Evolutionary conservation across 768 basidiomycete genomes (phyloP).

Genomic region (Leccinum truebloodii): DNA sequence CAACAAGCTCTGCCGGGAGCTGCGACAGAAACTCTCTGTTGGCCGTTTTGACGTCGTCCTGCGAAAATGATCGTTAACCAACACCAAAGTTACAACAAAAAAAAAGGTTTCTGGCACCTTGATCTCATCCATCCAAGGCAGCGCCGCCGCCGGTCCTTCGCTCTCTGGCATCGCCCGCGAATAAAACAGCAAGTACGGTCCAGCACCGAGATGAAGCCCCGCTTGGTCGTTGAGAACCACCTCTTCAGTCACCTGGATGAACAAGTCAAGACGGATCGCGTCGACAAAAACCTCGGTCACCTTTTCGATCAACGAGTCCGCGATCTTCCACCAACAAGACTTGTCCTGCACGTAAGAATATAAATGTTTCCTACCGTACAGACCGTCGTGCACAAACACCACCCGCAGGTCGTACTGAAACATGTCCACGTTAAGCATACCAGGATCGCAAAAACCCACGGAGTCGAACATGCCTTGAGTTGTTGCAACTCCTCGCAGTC

Average conservation of each 20-base stretch:
- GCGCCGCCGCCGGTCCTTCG: conserved; percentile 8
- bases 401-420: conserved; percentile 79
- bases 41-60: conserved; percentile 38
- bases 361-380: conserved; percentile 74
- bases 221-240: conserved; percentile 65
- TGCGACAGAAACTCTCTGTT: conserved; percentile 39
- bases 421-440: neutral
- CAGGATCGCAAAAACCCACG: neutral
- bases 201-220: conserved; percentile 74
- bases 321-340: conserved; percentile 79
- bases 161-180: conserved; percentile 36
- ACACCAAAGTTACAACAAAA: neutral
- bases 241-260: conserved; percentile 65
- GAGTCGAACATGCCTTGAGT: conserved; percentile 45
- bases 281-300: conserved; percentile 31
- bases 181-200: conserved; percentile 80
- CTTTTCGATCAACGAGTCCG: conserved; percentile 69
- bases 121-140: conserved; percentile 34
- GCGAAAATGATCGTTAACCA: neutral
- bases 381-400: conserved; percentile 75
- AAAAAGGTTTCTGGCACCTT: conserved; percentile 17
- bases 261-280: neutral
- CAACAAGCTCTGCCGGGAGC: conserved; percentile 33
- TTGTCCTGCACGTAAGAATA: conserved; percentile 73
- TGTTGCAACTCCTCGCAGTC: conserved; percentile 67